Evolutionary conservation across 768 basidiomycete species (phyloP).

Genomic region (Lactarius hengduanensis): DNA sequence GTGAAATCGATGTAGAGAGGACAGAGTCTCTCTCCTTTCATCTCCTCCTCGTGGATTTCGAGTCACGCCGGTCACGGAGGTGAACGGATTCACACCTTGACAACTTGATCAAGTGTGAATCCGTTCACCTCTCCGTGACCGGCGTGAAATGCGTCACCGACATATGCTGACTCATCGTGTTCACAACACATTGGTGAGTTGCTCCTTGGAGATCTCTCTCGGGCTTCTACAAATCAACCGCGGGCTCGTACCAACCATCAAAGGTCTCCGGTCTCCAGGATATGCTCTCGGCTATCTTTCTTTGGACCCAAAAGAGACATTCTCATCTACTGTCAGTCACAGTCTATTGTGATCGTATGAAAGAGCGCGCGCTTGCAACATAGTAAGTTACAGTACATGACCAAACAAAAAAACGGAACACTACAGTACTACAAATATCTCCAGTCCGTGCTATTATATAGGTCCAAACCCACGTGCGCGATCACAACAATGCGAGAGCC

Average conservation of each 20-base stretch:
- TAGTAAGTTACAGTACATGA: background rate
- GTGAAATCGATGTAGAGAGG: no score
- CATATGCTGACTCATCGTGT: no score
- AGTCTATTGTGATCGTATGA: background rate
- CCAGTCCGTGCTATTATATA: background rate
- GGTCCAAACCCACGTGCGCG: background rate
- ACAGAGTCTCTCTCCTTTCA: no score
- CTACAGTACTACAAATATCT: background rate
- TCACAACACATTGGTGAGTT: no score
- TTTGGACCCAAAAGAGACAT: background rate
- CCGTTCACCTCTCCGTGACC: no score
- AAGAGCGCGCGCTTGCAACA: background rate
- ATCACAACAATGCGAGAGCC: conserved; percentile 10
- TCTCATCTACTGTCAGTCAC: background rate
- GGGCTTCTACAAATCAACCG: background rate
- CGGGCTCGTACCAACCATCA: background rate
- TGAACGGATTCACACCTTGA: no score
- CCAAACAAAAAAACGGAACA: background rate
- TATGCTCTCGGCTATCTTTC: background rate
- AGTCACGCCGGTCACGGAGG: no score
- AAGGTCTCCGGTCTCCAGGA: background rate
- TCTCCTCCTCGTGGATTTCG: no score
- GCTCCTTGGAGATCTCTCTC: background rate
- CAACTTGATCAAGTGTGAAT: no score
- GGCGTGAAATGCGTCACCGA: no score